phyloP scores from a whole-genome alignment of 208 protist species.

The Trypanosoma rangeli region DNA sequence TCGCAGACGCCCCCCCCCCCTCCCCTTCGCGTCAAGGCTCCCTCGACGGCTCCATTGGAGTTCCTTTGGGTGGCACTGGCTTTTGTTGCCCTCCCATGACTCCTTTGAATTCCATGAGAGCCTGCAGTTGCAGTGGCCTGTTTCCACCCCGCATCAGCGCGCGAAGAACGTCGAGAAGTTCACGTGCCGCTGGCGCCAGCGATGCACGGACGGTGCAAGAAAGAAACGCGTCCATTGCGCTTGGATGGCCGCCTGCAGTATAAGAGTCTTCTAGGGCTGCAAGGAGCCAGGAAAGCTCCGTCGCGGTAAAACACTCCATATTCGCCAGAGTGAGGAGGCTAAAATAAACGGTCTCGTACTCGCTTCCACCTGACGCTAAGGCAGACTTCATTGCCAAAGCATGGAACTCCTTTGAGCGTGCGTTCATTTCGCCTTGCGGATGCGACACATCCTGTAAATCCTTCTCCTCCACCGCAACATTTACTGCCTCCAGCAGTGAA shows the following conservation, averaged over 20 bases:
- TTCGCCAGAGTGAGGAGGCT: slow-evolving; percentile 16
- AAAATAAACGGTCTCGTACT: slow-evolving; percentile 22
- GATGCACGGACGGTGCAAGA: slow-evolving; percentile 1
- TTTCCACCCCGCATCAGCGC: neutral
- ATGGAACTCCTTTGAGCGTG: slow-evolving; percentile 17
- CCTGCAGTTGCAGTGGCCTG: slow-evolving; percentile 5
- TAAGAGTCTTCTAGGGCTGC: neutral
- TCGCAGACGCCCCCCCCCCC: neutral
- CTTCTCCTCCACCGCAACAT: neutral
- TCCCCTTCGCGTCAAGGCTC: neutral
- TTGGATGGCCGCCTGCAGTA: neutral
- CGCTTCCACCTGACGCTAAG: neutral
- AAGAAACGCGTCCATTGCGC: slow-evolving; percentile 3
- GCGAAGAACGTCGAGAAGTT: slow-evolving; percentile 14
- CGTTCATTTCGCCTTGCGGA: neutral
- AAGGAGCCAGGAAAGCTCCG: slow-evolving; percentile 14
- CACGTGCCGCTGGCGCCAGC: neutral
- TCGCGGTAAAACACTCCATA: slow-evolving; percentile 15
- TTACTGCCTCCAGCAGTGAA: neutral
- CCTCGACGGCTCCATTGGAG: neutral
- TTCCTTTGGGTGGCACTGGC: neutral
- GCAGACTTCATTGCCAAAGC: slow-evolving; percentile 8
- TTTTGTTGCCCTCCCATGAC: neutral
- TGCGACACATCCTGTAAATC: neutral
- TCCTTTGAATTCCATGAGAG: slow-evolving; percentile 4